Conservation (phyloP, 1,139 yeast genomes). For the Candida anutae region DNA sequence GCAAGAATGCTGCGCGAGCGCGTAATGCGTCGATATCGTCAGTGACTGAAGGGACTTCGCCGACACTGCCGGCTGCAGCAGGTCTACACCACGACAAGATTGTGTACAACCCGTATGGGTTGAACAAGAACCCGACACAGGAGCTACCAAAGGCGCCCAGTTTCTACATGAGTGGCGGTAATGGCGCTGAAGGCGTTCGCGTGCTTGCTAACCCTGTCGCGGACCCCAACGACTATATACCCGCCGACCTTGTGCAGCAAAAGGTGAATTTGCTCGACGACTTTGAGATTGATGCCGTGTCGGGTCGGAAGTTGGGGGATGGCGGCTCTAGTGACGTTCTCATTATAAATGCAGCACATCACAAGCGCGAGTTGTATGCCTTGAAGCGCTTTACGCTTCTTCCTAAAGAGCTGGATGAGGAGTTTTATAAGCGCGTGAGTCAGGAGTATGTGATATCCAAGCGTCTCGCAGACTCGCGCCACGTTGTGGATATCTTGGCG, state of each 20-base stretch:
- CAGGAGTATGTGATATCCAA: slow-evolving; percentile 59
- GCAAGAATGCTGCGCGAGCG: slow-evolving; percentile 18
- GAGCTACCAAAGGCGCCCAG: slow-evolving; percentile 33
- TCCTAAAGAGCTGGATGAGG: slow-evolving; percentile 52
- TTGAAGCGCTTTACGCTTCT: slow-evolving; percentile 60
- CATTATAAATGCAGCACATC: slow-evolving; percentile 32
- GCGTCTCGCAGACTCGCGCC: slow-evolving; percentile 42
- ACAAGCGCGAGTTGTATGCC: slow-evolving; percentile 42
- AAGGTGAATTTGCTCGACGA: slow-evolving; percentile 50
- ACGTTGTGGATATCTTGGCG: slow-evolving; percentile 50
- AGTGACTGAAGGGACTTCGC: slow-evolving; percentile 1
- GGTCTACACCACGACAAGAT: slow-evolving; percentile 23
- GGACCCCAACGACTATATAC: slow-evolving; percentile 60
- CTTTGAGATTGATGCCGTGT: slow-evolving; percentile 45
- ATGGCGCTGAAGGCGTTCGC: slow-evolving; percentile 29
- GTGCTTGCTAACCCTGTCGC: slow-evolving; percentile 57
- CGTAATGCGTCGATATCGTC: slow-evolving; percentile 3
- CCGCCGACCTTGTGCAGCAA: slow-evolving; percentile 44
- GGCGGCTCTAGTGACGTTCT: slow-evolving; percentile 72
- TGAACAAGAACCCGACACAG: slow-evolving; percentile 28
- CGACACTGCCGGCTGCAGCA: slow-evolving; percentile 3
- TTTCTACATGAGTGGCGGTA: slow-evolving; percentile 31
- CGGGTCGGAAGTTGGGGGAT: slow-evolving; percentile 46
- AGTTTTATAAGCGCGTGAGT: slow-evolving; percentile 56
- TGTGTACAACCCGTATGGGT: slow-evolving; percentile 40